These are phyloP conservation scores for Xylaria hypoxylon DNA, from an alignment of 2,329 filamentous ascomycete genomes.

Conservation along the genomic window DNA sequence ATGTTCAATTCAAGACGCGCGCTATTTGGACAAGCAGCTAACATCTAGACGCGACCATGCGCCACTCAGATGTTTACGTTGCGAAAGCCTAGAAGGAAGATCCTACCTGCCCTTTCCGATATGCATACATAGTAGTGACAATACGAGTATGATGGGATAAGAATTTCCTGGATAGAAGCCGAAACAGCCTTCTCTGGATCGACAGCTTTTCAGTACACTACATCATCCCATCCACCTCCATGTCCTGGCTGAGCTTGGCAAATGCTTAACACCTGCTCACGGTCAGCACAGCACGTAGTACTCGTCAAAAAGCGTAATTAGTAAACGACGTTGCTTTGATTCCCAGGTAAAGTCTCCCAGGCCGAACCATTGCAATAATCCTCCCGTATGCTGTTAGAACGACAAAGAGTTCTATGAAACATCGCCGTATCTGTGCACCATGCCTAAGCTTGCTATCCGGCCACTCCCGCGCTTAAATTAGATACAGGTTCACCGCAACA, in stretches of 20 bases:
- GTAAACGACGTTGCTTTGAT: conserved; percentile 5
- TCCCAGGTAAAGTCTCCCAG: background rate
- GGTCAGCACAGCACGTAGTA: conserved; percentile 12
- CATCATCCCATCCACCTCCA: conserved; percentile 1
- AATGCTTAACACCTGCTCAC: conserved; percentile 3
- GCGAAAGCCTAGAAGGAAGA: conserved; percentile 13
- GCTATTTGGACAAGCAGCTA: conserved; percentile 26
- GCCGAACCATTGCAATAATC: conserved; percentile 2
- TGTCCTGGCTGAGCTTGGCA: conserved; percentile 29
- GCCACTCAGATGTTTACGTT: conserved; percentile 23
- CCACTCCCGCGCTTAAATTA: conserved; percentile 34
- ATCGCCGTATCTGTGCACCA: conserved; percentile 8
- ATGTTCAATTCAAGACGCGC: conserved; percentile 26
- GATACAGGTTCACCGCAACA: conserved; percentile 40
- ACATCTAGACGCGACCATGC: conserved; percentile 30
- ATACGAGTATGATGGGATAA: background rate
- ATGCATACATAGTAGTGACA: conserved; percentile 7
- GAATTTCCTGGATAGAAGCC: conserved; percentile 13
- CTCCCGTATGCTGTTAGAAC: conserved; percentile 1
- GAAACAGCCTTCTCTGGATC: conserved; percentile 26
- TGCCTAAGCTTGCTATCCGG: conserved; percentile 20
- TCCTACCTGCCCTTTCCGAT: conserved; percentile 16
- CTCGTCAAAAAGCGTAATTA: conserved; percentile 10
- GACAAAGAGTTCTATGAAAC: conserved; percentile 19
- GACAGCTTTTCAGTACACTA: conserved; percentile 11